phyloP scores from a whole-genome alignment of 2,329 filamentous ascomycete species.

The Fusarium stilboides region DNA sequence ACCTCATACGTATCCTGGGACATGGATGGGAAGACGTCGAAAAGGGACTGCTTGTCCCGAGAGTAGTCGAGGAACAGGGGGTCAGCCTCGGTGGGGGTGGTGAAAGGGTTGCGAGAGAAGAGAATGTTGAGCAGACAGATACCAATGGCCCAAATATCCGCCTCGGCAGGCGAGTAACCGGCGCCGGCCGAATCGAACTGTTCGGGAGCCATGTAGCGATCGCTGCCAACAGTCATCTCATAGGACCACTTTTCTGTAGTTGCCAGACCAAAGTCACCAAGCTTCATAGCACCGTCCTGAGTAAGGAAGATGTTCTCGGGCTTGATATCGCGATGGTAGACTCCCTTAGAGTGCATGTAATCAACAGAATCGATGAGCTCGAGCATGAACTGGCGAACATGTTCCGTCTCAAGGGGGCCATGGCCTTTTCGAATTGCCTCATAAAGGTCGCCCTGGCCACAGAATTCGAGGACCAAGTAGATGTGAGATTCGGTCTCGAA shows the following conservation, averaged over 20 bases:
- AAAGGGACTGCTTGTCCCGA: conserved; percentile 93
- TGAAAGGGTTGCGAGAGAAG: conserved; percentile 97
- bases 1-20: conserved; percentile 98
- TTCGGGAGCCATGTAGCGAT: conserved; percentile 99
- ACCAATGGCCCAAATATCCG: conserved; percentile 97
- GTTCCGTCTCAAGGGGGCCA: conserved; percentile 93
- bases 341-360: conserved; percentile 90
- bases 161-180: conserved; percentile 93
- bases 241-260: conserved; percentile 92
- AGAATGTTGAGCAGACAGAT: conserved; percentile 97
- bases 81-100: conserved; percentile 89
- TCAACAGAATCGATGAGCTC: conserved; percentile 91
- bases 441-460: conserved; percentile 94
- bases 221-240: conserved; percentile 94
- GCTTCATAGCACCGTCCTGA: conserved; percentile 89
- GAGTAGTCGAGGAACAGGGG: conserved; percentile 94
- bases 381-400: conserved; percentile 97
- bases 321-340: conserved; percentile 99
- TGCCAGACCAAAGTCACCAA: conserved; percentile 95
- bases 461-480: conserved; percentile 96
- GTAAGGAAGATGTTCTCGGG: conserved; percentile 98
- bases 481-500: conserved; percentile 94
- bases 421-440: conserved; percentile 93
- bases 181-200: conserved; percentile 91
- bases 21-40: conserved; percentile 99